phyloP scores from a whole-genome alignment of 148 eudicot species.

The Nepenthes gracilis region DNA sequence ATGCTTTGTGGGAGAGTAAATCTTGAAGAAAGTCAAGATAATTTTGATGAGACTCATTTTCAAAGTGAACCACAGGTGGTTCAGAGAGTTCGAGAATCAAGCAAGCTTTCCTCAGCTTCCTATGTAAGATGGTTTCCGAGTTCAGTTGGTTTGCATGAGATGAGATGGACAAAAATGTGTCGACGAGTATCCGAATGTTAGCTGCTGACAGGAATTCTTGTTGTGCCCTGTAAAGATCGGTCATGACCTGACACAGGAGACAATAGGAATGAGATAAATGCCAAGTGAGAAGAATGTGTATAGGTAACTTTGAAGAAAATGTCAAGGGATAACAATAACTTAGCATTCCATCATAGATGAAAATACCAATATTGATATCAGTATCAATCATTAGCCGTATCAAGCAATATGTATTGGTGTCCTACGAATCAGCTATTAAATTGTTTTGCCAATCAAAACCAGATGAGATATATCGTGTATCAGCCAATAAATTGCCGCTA shows the following conservation, averaged over 20 bases:
- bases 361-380: too few species aligned
- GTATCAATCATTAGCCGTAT: too few species aligned
- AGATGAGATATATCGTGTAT: too few species aligned
- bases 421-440: too few species aligned
- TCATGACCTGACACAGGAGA: slow-evolving; percentile 43
- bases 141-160: slow-evolving; percentile 62
- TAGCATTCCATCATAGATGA: too few species aligned
- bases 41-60: slow-evolving; percentile 65
- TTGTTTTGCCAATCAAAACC: too few species aligned
- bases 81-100: slow-evolving; percentile 66
- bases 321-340: background rate
- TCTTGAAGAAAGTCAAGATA: slow-evolving; percentile 59
- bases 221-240: slow-evolving; percentile 68
- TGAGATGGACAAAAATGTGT: slow-evolving; percentile 45
- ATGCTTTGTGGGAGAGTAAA: slow-evolving; percentile 30
- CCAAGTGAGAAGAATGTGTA: background rate
- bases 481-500: too few species aligned
- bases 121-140: slow-evolving; percentile 32
- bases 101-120: slow-evolving; percentile 65
- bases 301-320: background rate
- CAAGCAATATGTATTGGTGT: too few species aligned
- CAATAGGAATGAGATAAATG: background rate
- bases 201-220: slow-evolving; percentile 36
- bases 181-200: slow-evolving; percentile 47
- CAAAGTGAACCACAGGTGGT: slow-evolving; percentile 77